Base-by-base conservation (phyloP, 2,329 filamentous ascomycete genomes). In the Paraconiothyrium sp. region DNA sequence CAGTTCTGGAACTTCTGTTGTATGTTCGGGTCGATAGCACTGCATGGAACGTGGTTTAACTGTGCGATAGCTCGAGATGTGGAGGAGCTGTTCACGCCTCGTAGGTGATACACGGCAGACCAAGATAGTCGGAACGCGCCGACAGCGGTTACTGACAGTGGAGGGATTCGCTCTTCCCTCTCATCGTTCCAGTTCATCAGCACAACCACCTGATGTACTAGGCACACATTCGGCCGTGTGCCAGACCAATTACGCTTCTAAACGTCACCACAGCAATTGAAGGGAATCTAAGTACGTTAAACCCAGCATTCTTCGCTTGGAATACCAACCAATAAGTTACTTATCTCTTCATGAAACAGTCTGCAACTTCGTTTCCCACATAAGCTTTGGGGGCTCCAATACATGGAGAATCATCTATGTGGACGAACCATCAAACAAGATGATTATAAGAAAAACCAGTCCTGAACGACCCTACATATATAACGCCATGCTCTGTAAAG, bases 401-500 rank as follows among this genome's bases (percentile, higher is more conserved):
- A 20, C 22, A 2, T 3, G 10, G 35, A 41, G 35, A 43, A 22
- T 20, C 20, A 14, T 41, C 7, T 9, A 46, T 30, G 22, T 43
- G 35, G n/a, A 54, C 20, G 43, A 5, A 14, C 9, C 30, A 51
- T 14, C 48, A n/a, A 22, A 44, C 20, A 43, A 32, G 22, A 54
- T 54, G 51, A 22, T 20, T 24, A 22, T 13, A 32, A 43, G 46
- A 43, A 10, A 41, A 47, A 35, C 16, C 8, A 35, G 10, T 8
- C 41, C 30, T 56, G 46, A 48, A 16, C 34, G 14, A 50, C 46
- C 34, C 57, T 44, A 46, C 57, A 62, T 62, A 62, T 59, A 52
- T 46, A 59, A 62, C 60, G 57, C 60, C 60, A 24, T 57, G 58
- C 51, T 51, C 3, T 56, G n/a, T 32, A 35, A 57, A 30, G 27